Conservation (phyloP, 495 filamentous ascomycete species). For the Aspergillus panamensis region DNA sequence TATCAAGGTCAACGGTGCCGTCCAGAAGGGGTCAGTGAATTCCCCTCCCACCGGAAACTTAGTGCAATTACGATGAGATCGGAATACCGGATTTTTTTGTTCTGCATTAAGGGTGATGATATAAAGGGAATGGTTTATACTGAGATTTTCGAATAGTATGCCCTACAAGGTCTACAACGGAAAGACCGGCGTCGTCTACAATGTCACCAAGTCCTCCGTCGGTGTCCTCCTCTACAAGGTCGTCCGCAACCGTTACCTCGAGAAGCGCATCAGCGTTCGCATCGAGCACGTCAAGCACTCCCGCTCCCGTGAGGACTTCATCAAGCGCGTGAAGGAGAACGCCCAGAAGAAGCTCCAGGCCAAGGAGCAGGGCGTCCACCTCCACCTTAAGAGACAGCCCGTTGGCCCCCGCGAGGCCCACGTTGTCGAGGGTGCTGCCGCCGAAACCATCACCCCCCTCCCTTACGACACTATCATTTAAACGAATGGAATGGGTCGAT, state of each 20-base stretch:
- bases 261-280: constrained; percentile 99
- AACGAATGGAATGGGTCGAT: constrained; percentile 44
- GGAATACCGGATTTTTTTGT: constrained; percentile 10
- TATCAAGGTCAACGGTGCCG: constrained; percentile 93
- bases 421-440: constrained; percentile 74
- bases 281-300: constrained; percentile 95
- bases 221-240: constrained; percentile 99
- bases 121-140: constrained; percentile 18
- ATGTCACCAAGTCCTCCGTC: constrained; percentile 91
- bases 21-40: constrained; percentile 87
- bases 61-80: constrained; percentile 19
- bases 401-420: constrained; percentile 72
- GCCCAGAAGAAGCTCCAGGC: constrained; percentile 85
- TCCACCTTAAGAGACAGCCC: constrained; percentile 90
- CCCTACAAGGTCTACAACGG: constrained; percentile 99
- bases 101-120: constrained; percentile 7
- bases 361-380: constrained; percentile 78
- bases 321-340: constrained; percentile 94
- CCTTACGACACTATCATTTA: constrained; percentile 99
- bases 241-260: constrained; percentile 95
- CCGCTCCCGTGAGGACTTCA: constrained; percentile 91
- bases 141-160: constrained; percentile 63
- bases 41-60: constrained; percentile 14
- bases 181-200: constrained; percentile 97
- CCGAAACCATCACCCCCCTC: constrained; percentile 87